These are phyloP conservation scores for Leccinum cinnamomeum DNA, from an alignment of 1,284 basidiomycete genomes.

Conservation along the genomic window DNA sequence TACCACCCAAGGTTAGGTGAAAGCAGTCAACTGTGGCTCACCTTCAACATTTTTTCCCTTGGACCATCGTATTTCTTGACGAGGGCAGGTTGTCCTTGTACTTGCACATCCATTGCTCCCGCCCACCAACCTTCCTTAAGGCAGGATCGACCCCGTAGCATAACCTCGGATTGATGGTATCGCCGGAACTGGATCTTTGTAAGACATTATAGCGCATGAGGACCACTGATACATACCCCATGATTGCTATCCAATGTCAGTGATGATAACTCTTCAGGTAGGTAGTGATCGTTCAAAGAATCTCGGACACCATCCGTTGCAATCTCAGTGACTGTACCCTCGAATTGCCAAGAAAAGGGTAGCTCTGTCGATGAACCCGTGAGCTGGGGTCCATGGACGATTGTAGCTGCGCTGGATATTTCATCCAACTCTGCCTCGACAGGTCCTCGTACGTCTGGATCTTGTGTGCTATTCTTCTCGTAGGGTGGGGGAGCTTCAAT, in stretches of 20 bases:
- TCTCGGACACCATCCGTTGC: constrained; percentile 20
- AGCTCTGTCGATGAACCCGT: background rate
- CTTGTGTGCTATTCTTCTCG: constrained; percentile 2
- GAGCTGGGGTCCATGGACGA: constrained; percentile 5
- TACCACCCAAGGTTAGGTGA: background rate
- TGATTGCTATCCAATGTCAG: constrained; percentile 33
- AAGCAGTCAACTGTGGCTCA: constrained; percentile 17
- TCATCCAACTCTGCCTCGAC: background rate
- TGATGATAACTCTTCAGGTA: constrained; percentile 27
- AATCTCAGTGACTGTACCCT: constrained; percentile 27
- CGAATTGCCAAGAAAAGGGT: background rate
- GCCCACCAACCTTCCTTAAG: constrained; percentile 49
- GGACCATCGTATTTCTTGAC: constrained; percentile 47
- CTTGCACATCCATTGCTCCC: constrained; percentile 41
- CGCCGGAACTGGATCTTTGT: constrained; percentile 41
- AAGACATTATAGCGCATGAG: background rate
- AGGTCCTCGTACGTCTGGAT: background rate
- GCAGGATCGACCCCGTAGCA: constrained; percentile 37
- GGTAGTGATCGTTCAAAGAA: constrained; percentile 26
- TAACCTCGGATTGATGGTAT: constrained; percentile 51
- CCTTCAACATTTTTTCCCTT: constrained; percentile 36
- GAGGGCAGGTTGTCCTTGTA: constrained; percentile 40
- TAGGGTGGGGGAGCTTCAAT: constrained; percentile 27
- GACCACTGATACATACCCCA: constrained; percentile 32
- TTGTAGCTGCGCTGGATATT: background rate